Conservation (phyloP, 1,139 yeast genomes). For the Debaryomycetaceae sp. region DNA sequence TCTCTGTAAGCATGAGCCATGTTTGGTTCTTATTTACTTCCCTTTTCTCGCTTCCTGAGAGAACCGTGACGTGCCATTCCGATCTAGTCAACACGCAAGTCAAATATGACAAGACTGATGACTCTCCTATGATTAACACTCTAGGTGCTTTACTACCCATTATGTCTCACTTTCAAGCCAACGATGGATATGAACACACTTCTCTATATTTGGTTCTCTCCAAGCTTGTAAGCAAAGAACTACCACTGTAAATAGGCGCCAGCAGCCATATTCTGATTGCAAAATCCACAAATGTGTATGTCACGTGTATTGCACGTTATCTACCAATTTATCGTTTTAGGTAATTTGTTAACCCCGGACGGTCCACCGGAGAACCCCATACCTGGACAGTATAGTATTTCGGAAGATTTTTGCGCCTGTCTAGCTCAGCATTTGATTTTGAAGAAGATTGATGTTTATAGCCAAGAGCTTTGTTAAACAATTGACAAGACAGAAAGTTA, state of each 20-base stretch:
- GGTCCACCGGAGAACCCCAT: conserved; percentile 5
- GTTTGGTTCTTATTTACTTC: not conserved
- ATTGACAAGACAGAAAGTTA: not conserved
- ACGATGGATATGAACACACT: not conserved
- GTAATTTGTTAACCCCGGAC: not conserved
- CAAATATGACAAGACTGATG: conserved; percentile 12
- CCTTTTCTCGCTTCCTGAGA: conserved; percentile 1
- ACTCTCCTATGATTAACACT: conserved; percentile 13
- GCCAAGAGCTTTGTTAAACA: not conserved
- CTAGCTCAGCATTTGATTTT: not conserved
- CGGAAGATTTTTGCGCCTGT: not conserved
- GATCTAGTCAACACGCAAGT: conserved; percentile 9
- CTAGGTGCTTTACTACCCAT: conserved; percentile 3
- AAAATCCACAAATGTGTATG: conserved; percentile 6
- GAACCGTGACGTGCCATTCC: conserved; percentile 7
- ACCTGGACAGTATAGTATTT: not conserved
- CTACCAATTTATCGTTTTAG: not conserved
- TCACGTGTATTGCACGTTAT: not conserved
- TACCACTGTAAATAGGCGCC: not conserved
- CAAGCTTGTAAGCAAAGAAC: not conserved
- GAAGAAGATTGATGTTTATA: not conserved
- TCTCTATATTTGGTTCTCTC: not conserved
- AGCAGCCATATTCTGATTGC: conserved; percentile 4
- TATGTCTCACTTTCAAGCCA: not conserved
- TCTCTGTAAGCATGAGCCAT: conserved; percentile 4